These are phyloP conservation scores for Acorus gramineus DNA, from an alignment of 106 monocot genomes.

Conservation along the genomic window DNA sequence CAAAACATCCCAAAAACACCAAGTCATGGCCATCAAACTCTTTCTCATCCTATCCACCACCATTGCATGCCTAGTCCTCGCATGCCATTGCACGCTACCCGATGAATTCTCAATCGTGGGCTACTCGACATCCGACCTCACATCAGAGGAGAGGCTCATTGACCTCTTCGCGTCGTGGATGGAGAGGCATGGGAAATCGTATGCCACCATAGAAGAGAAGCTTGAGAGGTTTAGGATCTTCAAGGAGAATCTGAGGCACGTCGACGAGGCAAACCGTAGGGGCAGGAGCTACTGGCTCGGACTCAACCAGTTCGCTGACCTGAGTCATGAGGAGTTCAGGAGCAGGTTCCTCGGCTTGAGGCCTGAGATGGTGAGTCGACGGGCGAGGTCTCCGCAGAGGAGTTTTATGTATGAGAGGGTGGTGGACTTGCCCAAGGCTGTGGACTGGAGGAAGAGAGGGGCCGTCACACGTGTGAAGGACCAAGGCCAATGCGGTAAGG, in stretches of 20 bases:
- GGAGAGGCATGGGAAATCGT: conserved; percentile 19
- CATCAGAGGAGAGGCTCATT: conserved; percentile 3
- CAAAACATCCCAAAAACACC: background rate
- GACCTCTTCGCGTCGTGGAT: conserved; percentile 30
- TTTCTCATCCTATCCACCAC: conserved; percentile 6
- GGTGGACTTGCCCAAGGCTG: conserved; percentile 18
- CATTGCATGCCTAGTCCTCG: background rate
- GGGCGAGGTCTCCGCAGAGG: background rate
- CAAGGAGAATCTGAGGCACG: conserved; percentile 24
- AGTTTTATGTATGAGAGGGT: conserved; percentile 8
- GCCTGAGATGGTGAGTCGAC: background rate
- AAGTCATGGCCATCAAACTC: conserved; percentile 9
- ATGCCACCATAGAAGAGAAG: conserved; percentile 22
- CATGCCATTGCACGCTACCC: background rate
- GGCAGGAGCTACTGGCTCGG: conserved; percentile 26
- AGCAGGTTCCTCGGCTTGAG: conserved; percentile 21
- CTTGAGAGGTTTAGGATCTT: conserved; percentile 26
- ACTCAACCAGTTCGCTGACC: conserved; percentile 32
- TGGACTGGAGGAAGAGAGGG: conserved; percentile 48
- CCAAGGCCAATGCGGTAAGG: conserved; percentile 45
- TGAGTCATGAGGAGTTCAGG: conserved; percentile 35
- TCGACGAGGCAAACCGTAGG: conserved; percentile 24
- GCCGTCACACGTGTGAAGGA: conserved; percentile 42
- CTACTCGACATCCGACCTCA: conserved; percentile 13
- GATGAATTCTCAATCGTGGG: conserved; percentile 15